phyloP scores from a whole-genome alignment of 345 rosid genomes.

The Kernera saxatilis region DNA sequence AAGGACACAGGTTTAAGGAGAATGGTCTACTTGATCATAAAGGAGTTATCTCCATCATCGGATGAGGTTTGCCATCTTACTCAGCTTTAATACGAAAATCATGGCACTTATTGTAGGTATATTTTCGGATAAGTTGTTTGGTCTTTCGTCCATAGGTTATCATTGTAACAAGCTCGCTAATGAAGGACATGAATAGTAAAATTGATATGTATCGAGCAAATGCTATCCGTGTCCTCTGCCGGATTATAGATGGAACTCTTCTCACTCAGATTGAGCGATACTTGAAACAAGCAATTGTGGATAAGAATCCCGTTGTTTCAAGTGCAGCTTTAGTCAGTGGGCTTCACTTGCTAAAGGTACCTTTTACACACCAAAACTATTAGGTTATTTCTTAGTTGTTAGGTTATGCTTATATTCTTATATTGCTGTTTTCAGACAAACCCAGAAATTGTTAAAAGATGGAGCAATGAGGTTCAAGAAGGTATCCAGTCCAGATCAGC shows the following conservation, averaged over 20 bases:
- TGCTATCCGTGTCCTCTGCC: slow-evolving; percentile 97
- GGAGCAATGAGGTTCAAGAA: slow-evolving; percentile 99
- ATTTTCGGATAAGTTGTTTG: background rate
- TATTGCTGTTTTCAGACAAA: slow-evolving; percentile 45
- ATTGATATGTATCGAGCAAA: slow-evolving; percentile 97
- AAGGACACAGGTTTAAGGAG: slow-evolving; percentile 91
- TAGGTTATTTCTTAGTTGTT: background rate
- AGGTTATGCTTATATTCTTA: background rate
- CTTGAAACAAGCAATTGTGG: slow-evolving; percentile 97
- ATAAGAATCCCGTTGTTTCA: slow-evolving; percentile 96
- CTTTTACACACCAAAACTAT: background rate
- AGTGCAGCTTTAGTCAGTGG: slow-evolving; percentile 99
- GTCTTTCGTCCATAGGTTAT: slow-evolving; percentile 53
- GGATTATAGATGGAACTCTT: slow-evolving; percentile 87
- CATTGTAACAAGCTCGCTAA: slow-evolving; percentile 93
- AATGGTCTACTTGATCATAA: slow-evolving; percentile 96
- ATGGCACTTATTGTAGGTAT: background rate
- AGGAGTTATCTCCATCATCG: slow-evolving; percentile 94
- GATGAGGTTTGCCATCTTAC: slow-evolving; percentile 67
- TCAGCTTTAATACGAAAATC: background rate
- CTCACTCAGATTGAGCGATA: slow-evolving; percentile 91
- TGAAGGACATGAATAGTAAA: slow-evolving; percentile 99
- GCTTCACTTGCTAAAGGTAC: slow-evolving; percentile 90
- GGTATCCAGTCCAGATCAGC: slow-evolving; percentile 97
- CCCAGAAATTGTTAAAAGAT: slow-evolving; percentile 92